These are phyloP conservation scores for Acacia pycnantha DNA, from an alignment of 331 rosid genomes.

Conservation along the genomic window DNA sequence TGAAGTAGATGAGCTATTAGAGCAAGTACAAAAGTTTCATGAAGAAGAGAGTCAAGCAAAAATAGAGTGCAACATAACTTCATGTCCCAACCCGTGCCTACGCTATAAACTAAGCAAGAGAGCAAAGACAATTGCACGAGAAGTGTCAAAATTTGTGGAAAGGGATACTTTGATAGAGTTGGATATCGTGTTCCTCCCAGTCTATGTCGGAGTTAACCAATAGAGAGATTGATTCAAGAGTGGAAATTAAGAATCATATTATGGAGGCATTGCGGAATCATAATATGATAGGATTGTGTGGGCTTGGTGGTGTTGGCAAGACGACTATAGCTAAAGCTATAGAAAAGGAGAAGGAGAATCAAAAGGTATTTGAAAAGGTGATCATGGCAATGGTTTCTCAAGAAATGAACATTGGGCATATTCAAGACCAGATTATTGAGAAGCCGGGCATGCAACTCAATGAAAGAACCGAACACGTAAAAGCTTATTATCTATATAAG, in stretches of 20 bases:
- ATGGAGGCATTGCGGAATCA: not conserved
- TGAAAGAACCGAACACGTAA: not conserved
- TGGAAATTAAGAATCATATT: not conserved
- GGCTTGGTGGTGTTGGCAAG: conserved; percentile 35
- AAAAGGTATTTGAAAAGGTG: not conserved
- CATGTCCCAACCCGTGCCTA: too few relatives aligned
- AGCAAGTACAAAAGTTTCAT: too few relatives aligned
- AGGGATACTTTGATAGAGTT: too few relatives aligned
- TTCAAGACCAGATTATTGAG: conserved; percentile 34
- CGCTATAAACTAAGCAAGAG: too few relatives aligned
- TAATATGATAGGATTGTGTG: conserved; percentile 22
- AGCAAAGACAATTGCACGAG: too few relatives aligned
- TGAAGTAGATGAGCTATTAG: too few relatives aligned
- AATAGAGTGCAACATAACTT: too few relatives aligned
- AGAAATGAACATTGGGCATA: not conserved
- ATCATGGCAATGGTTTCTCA: not conserved
- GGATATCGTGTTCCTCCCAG: too few relatives aligned
- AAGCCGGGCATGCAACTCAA: conserved; percentile 13
- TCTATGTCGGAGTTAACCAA: too few relatives aligned
- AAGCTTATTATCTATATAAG: not conserved
- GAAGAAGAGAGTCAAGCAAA: too few relatives aligned
- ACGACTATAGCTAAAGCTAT: conserved; percentile 27
- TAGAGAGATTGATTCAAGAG: not conserved
- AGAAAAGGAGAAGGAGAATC: too few relatives aligned
- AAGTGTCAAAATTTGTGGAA: too few relatives aligned